Evolutionary conservation across 2,329 filamentous ascomycete species (phyloP).

Genomic region (Diaporthe ampelina): DNA sequence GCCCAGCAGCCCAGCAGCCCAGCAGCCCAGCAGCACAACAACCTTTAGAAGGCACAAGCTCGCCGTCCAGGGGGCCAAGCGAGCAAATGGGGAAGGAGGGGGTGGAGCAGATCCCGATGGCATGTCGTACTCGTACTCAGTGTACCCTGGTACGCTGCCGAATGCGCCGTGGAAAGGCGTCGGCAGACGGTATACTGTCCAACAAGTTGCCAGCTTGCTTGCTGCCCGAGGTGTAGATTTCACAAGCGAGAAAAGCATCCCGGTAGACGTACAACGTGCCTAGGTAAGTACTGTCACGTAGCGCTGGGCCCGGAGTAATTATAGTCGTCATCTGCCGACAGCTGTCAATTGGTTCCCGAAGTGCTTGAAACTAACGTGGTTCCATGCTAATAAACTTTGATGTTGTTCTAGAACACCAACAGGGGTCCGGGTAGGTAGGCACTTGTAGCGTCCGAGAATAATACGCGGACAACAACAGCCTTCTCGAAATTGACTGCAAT

Average conservation of each 20-base stretch:
- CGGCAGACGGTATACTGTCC: background rate
- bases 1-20: too few species aligned
- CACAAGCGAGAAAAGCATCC: constrained; percentile 10
- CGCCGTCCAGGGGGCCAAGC: too few species aligned
- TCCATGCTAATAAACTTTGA: background rate
- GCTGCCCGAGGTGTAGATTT: background rate
- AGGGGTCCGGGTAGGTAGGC: background rate
- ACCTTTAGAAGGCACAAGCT: too few species aligned
- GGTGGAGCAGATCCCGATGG: background rate
- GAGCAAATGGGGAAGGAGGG: constrained; percentile 1
- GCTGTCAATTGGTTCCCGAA: constrained; percentile 9
- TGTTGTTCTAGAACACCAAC: background rate
- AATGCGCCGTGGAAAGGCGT: background rate
- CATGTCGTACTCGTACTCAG: background rate
- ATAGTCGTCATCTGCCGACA: background rate
- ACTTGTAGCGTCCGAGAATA: too few species aligned
- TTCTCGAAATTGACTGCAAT: too few species aligned
- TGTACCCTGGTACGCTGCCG: too few species aligned
- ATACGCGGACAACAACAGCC: too few species aligned
- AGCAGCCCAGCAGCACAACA: too few species aligned
- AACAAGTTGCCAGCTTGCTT: background rate
- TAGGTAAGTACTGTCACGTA: background rate
- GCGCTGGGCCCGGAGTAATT: background rate
- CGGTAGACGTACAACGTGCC: background rate
- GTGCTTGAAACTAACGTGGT: background rate